phyloP scores from a whole-genome alignment of 345 rosid species.

The Eutrema heterophyllum region DNA sequence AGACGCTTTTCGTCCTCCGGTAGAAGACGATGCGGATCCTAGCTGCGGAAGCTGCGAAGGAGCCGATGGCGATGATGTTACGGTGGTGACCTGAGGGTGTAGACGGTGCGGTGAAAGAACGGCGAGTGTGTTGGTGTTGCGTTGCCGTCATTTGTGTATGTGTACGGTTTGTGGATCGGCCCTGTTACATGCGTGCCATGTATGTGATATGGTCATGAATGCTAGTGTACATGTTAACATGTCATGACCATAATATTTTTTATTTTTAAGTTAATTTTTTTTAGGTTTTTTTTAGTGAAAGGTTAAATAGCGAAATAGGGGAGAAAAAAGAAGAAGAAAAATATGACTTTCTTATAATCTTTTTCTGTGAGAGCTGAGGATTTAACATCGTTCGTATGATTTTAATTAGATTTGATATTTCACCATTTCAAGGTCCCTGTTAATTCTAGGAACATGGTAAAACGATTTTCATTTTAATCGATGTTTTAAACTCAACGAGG shows the following conservation, averaged over 20 bases:
- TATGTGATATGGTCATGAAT: slow-evolving; percentile 45
- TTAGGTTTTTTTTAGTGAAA: background rate
- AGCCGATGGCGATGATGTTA: slow-evolving; percentile 11
- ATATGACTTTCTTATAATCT: background rate
- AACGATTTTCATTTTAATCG: background rate
- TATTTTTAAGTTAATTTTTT: background rate
- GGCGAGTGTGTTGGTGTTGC: slow-evolving; percentile 69
- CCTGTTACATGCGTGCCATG: slow-evolving; percentile 42
- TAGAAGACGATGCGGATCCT: slow-evolving; percentile 55
- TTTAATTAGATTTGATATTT: slow-evolving; percentile 80
- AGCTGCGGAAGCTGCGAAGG: slow-evolving; percentile 55
- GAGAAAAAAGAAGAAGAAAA: background rate
- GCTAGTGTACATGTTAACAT: slow-evolving; percentile 70
- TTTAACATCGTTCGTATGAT: slow-evolving; percentile 1
- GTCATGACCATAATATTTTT: slow-evolving; percentile 23
- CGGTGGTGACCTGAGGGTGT: slow-evolving; percentile 30
- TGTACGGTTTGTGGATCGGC: slow-evolving; percentile 65
- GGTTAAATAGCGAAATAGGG: slow-evolving; percentile 49
- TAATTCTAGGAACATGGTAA: too few species aligned
- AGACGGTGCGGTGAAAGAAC: slow-evolving; percentile 56
- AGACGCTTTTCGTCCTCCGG: slow-evolving; percentile 32
- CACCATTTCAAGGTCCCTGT: too few species aligned
- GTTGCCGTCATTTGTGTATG: slow-evolving; percentile 84
- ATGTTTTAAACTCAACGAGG: background rate
- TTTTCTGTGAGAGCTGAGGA: slow-evolving; percentile 6